Evolutionary conservation across 2,329 filamentous ascomycete genomes (phyloP), one percentile per base, ranked within the genome.

Genomic region (Apiospora kogelbergensis): DNA sequence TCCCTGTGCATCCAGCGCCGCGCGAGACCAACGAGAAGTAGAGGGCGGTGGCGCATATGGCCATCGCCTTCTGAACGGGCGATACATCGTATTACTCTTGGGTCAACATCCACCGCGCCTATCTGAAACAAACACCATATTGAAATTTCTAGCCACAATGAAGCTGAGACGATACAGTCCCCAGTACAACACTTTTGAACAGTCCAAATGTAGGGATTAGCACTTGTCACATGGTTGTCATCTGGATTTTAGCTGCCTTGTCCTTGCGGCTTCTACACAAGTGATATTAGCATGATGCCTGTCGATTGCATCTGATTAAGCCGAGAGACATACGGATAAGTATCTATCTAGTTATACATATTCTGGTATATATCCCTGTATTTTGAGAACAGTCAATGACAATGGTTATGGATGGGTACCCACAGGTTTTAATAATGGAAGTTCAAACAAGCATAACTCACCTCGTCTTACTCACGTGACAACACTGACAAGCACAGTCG

Each of bases 1-100:
- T 76, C 10, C 72, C 71, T 33, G 42, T 48, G 20, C 44, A 57
- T 40, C 44, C 13, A 6, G 13, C 63, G 22, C 41, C 63, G 11
- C 63, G 13, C 15, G 41, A 33, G 1, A 20, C 63, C 24, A 41
- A 42, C n/a, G 41, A 30, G 6, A 65, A 65, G 30, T 65, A 33
- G 37, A 37, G 17, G 3, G 20, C 53, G 20, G 17, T 7, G 13
- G 48, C 26, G 20, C 20, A n/a, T 6, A 37, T 6, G n/a, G 0
- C 6, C 37, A 5, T 6, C 30, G 6, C 53, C 1, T 37, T 6
- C 30, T n/a, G 9, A 10, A 20, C 17, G 13, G 53, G 30, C 26
- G 30, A n/a, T n/a, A 30, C 6, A 3, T n/a, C n/a, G 26, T 33
- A 33, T 33, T 33, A 4, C 33, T 33, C 7, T 33, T 33, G 17